Base-by-base conservation (phyloP, 1,139 yeast genomes). In the Magnusiomyces tetraspermus region DNA sequence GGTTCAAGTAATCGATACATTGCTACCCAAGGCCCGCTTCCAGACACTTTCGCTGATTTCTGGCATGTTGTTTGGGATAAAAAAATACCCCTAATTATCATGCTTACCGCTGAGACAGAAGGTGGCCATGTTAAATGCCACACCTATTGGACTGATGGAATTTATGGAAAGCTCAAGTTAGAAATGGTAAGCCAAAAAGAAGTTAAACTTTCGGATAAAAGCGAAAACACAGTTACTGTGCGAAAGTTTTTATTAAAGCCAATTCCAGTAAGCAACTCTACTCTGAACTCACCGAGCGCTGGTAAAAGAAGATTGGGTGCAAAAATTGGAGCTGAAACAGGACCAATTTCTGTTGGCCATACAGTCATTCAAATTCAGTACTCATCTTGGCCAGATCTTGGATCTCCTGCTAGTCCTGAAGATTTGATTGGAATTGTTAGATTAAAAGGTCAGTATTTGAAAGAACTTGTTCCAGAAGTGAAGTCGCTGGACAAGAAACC, bases 21-120 rank as follows among this genome's bases (percentile, higher is more conserved):
- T 58, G 96, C 95, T 0, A 83, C 95, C 0, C 96, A 87, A 60
- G 96, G 94, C 0, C 96, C 96, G 1, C 67, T 87, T 42, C 80
- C 82, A 1, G 79, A 82, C 23, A 85, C 96, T 0, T 76, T 83
- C 55, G 82, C 80, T 15, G 96, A 87, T 64, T 87, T 87, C 63
- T 88, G 95, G 94, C 79, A 80, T 60, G 83, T 85, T 51, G 75
- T 85, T 0, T 76, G 82, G 74, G 74, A 78, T 48, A 79, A 85
- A 57, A 68, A 76, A 1, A 77, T 81, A 11, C 80, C 82, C 26
- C 73, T 85, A 4, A 82, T 87, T 51, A 72, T 88, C 21, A 85
- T 90, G 64, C 72, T 87, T 52, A 86, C 90, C 48, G 76, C 80
- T 6, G 71, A 74, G 45, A 67, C 68, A 40, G 85, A 80, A 57